Conservation (phyloP, 2,329 filamentous ascomycete species). For the Penicillium palitans region DNA sequence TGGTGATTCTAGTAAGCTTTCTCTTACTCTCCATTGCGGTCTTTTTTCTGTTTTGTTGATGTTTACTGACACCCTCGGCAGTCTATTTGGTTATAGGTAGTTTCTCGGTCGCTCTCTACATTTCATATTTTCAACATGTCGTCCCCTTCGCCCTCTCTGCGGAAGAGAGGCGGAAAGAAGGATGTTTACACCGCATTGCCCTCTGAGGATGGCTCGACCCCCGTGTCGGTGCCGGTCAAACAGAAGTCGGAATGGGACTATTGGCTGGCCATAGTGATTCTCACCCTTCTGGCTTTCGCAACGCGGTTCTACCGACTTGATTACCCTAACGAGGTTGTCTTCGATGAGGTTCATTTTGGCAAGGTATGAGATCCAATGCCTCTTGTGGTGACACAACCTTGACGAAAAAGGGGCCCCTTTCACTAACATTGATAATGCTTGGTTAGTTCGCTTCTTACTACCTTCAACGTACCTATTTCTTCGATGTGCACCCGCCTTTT, state of each 20-base stretch:
- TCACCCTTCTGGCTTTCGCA: slow-evolving; percentile 81
- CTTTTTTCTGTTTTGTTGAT: not conserved
- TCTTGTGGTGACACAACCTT: slow-evolving; percentile 4
- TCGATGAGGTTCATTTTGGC: slow-evolving; percentile 98
- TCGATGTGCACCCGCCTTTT: slow-evolving; percentile 98
- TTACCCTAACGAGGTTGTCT: slow-evolving; percentile 95
- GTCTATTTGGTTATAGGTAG: slow-evolving; percentile 33
- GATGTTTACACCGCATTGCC: slow-evolving; percentile 28
- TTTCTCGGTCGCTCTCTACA: slow-evolving; percentile 32
- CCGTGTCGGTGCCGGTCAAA: slow-evolving; percentile 25
- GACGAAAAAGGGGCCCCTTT: slow-evolving; percentile 4
- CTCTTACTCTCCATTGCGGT: not conserved
- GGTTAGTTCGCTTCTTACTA: slow-evolving; percentile 65
- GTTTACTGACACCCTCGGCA: slow-evolving; percentile 18
- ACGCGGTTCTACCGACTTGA: slow-evolving; percentile 96
- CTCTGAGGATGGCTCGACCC: slow-evolving; percentile 25
- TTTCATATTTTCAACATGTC: slow-evolving; percentile 35
- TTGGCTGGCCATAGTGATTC: slow-evolving; percentile 71
- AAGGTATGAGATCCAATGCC: slow-evolving; percentile 66
- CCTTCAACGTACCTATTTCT: slow-evolving; percentile 96
- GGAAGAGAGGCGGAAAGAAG: slow-evolving; percentile 46
- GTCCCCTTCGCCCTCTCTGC: slow-evolving; percentile 40
- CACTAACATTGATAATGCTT: slow-evolving; percentile 17
- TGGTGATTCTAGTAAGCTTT: slow-evolving; percentile 27
- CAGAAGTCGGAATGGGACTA: slow-evolving; percentile 73